These are phyloP conservation scores for Bathelium albidoporum DNA, from an alignment of 495 filamentous ascomycete species.

Conservation along the genomic window DNA sequence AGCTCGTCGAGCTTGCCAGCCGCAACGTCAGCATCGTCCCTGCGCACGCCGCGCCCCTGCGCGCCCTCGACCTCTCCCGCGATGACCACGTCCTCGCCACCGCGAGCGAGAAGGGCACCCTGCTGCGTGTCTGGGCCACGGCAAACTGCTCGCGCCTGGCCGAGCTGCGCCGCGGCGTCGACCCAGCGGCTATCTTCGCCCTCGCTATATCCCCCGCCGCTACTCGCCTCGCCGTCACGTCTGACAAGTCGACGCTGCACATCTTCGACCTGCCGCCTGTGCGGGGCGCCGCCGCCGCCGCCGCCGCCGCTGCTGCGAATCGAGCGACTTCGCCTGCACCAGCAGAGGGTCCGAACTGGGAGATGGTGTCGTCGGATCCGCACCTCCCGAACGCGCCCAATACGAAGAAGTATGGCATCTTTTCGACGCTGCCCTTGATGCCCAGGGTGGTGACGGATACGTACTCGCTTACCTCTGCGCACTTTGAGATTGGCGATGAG, in stretches of 20 bases:
- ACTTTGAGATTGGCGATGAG: conserved; percentile 74
- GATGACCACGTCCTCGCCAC: conserved; percentile 80
- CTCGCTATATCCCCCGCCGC: conserved; percentile 76
- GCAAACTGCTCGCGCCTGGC: conserved; percentile 65
- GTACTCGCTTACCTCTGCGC: conserved; percentile 65
- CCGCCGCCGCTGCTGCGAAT: neutral
- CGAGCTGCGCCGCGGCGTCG: conserved; percentile 79
- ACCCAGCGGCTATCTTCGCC: conserved; percentile 78
- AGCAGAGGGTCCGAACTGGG: neutral
- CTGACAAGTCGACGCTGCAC: conserved; percentile 90
- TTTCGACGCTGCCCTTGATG: conserved; percentile 66
- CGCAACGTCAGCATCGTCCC: conserved; percentile 90
- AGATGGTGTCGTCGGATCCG: neutral
- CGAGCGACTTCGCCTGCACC: no score
- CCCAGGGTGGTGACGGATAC: conserved; percentile 73
- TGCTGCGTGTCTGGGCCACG: conserved; percentile 75
- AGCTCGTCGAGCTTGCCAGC: conserved; percentile 69
- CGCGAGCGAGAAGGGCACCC: conserved; percentile 87
- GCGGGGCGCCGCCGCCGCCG: neutral
- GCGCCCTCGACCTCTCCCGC: conserved; percentile 68
- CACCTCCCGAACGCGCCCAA: neutral
- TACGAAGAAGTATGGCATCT: conserved; percentile 59
- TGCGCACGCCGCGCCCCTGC: conserved; percentile 69
- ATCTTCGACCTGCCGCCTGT: conserved; percentile 63
- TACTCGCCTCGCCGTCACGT: conserved; percentile 77